A percentile compares a stretch with the other conserved stretches of the same genome.
phyloP scores from a whole-genome alignment of 106 monocot species.

The Chionographis japonica region DNA sequence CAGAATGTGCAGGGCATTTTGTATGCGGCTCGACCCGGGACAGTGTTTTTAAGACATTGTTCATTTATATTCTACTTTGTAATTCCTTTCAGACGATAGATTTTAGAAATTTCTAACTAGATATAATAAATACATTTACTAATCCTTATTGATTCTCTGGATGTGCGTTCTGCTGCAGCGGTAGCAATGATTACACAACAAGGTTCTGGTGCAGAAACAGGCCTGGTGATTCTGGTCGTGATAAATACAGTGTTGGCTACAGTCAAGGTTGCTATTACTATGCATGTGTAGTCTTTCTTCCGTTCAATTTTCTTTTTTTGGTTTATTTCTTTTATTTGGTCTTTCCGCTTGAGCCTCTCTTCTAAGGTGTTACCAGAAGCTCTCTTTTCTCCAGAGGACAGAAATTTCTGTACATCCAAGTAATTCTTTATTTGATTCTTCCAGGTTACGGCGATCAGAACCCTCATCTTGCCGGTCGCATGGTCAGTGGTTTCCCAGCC shows the following conservation, averaged over 20 bases:
- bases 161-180: conserved; percentile 47
- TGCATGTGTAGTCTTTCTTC: not conserved
- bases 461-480: conserved; percentile 29
- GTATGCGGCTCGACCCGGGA: too few relatives aligned
- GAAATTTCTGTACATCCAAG: too few relatives aligned
- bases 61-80: too few relatives aligned
- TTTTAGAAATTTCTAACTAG: too few relatives aligned
- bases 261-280: conserved; percentile 47
- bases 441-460: conserved; percentile 85
- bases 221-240: conserved; percentile 80
- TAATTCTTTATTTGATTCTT: not conserved
- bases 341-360: not conserved
- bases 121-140: too few relatives aligned
- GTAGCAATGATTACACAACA: conserved; percentile 93
- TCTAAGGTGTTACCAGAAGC: too few relatives aligned
- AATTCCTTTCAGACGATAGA: too few relatives aligned
- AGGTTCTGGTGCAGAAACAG: conserved; percentile 99
- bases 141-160: not conserved
- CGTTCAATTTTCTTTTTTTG: too few relatives aligned
- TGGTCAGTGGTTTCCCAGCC: conserved; percentile 40
- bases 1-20: too few relatives aligned
- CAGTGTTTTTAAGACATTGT: too few relatives aligned
- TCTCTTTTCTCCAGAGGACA: too few relatives aligned
- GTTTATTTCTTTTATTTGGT: not conserved
- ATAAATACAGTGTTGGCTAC: conserved; percentile 52